phyloP scores from a whole-genome alignment of 441 rosid genomes.

The Euphorbia schlechtendalii region DNA sequence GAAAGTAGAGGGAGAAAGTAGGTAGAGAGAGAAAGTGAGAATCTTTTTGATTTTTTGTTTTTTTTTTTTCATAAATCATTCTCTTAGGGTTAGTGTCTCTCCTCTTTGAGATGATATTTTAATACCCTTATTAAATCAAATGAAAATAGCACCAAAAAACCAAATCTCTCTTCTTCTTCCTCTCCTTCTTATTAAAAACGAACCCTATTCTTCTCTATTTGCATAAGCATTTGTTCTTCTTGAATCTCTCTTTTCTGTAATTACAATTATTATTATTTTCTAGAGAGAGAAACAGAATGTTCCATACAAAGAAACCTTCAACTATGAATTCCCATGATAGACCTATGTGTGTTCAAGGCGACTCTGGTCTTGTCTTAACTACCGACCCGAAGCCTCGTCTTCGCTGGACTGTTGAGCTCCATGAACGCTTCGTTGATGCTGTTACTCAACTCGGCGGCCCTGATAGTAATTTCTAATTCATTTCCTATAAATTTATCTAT shows the following conservation, averaged over 20 bases:
- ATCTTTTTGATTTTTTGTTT: not conserved
- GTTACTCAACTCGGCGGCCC: slow-evolving; percentile 99
- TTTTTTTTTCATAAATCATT: slow-evolving; percentile 8
- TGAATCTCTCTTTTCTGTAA: slow-evolving; percentile 35
- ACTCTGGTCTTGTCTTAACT: slow-evolving; percentile 97
- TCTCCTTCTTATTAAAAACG: slow-evolving; percentile 45
- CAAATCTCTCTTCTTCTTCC: slow-evolving; percentile 17
- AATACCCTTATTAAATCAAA: not conserved
- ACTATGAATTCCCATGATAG: slow-evolving; percentile 91
- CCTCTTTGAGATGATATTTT: not conserved
- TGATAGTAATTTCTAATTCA: slow-evolving; percentile 46
- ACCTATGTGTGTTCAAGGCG: slow-evolving; percentile 91
- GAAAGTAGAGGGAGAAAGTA: not conserved
- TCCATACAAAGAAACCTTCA: slow-evolving; percentile 89
- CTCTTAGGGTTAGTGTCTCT: slow-evolving; percentile 12
- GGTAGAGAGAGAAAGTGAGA: not conserved
- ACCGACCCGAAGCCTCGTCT: slow-evolving; percentile 99
- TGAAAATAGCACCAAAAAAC: not conserved
- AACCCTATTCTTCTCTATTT: slow-evolving; percentile 74
- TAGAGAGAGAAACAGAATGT: slow-evolving; percentile 58
- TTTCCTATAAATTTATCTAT: not conserved
- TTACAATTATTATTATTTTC: not conserved
- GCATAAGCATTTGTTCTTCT: slow-evolving; percentile 90
- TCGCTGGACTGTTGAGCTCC: slow-evolving; percentile 98
- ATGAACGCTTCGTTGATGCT: slow-evolving; percentile 98